Evolutionary conservation across 2,329 filamentous ascomycete species (phyloP), one percentile per base, ranked within the genome.

Genomic region (Colletotrichum cereale): DNA sequence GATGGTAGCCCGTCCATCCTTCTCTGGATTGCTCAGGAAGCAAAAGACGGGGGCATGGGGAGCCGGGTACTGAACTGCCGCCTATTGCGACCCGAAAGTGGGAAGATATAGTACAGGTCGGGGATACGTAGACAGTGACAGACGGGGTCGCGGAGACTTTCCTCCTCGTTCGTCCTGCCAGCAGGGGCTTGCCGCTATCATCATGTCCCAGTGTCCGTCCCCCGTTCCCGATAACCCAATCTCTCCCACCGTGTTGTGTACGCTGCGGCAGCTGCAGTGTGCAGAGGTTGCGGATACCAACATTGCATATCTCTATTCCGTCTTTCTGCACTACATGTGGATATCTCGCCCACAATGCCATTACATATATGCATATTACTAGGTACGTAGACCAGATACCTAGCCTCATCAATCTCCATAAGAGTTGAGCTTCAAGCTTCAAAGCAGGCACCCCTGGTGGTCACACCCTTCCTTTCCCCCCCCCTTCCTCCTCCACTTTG

Each of bases 401-500:
- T 52, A 58, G 53, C 61, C 40, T 67, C 67, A 66, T 62, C 52
- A 57, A 53, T 61, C 29, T 71, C 50, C 58, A 58, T 67, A 36
- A 62, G 21, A 60, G 24, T 61, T 56, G 40, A 62, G 48, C 57
- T 42, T 31, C 40, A 36, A 24, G 40, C 55, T 40, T 29, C 50
- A 53, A 48, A 40, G 29, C 44, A 58, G 44, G 11, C 26, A 42
- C 50, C 66, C 64, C 68, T 62, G 57, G 50, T 42, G 29, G 40
- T 36, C 50, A 44, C 44, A 21, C 52, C 38, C n/a, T n/a, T n/a
- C n/a, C n/a, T n/a, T n/a, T n/a, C n/a, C n/a, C n/a, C n/a, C n/a
- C n/a, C 29, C 44, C 58, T 69, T 48, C 60, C 38, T 24, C 53
- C 53, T 66, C 70, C 66, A 70, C 66, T 66, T 52, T 68, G 70